Percentiles rank a stretch among this genome's conserved stretches.
phyloP scores from a whole-genome alignment of 2,329 filamentous ascomycete species.

The Fusarium agapanthi region DNA sequence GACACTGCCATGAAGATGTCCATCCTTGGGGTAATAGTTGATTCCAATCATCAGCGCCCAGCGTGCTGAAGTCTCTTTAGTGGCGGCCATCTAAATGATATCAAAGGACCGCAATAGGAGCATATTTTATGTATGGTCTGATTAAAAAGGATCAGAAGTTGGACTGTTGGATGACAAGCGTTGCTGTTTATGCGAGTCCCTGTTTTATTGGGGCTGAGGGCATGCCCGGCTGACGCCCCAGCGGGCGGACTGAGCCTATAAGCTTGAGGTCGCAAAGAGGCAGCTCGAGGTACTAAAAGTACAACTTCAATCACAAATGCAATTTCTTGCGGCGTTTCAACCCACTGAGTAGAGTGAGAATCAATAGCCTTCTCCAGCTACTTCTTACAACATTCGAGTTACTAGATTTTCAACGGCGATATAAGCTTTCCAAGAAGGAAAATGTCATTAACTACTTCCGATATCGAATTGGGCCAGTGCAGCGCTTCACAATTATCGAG shows the following conservation, averaged over 20 bases:
- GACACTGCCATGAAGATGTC: background rate
- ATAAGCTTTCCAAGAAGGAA: background rate
- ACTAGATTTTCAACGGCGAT: fast-evolving
- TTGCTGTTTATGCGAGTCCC: background rate
- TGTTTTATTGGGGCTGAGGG: background rate
- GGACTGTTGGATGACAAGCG: background rate
- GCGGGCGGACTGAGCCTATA: background rate
- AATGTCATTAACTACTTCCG: background rate
- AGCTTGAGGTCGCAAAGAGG: background rate
- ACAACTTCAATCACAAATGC: background rate
- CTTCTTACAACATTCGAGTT: fast-evolving
- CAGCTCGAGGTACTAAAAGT: background rate
- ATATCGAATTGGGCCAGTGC: background rate
- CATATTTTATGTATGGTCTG: fast-evolving
- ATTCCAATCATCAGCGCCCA: background rate
- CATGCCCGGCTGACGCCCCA: background rate
- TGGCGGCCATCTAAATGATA: fast-evolving
- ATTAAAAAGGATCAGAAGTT: background rate
- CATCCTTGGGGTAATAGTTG: background rate
- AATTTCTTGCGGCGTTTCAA: background rate
- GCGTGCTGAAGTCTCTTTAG: background rate
- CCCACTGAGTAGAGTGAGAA: fast-evolving
- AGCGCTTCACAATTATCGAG: background rate
- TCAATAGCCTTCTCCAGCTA: fast-evolving
- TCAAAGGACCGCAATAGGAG: fast-evolving